Conservation (phyloP, 768 basidiomycete species). For the Suillus occidentalis region DNA sequence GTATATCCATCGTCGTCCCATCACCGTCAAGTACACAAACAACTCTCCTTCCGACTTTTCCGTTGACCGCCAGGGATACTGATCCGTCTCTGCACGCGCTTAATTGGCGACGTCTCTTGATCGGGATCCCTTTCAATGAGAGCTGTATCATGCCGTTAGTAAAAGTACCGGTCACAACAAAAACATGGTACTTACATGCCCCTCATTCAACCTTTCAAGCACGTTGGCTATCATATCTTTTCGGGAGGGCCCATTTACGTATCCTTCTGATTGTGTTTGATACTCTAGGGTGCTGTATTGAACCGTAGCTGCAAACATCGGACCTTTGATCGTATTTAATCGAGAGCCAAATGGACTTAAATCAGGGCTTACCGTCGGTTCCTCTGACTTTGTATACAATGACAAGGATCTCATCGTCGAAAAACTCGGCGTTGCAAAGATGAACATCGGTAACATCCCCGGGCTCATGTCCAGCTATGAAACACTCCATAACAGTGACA, state of each 20-base stretch:
- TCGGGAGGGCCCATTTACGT: constrained; percentile 56
- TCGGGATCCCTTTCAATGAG: constrained; percentile 45
- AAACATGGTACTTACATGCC: constrained; percentile 55
- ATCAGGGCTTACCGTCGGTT: constrained; percentile 40
- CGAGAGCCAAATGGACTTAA: constrained; percentile 21
- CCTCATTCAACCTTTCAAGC: constrained; percentile 55
- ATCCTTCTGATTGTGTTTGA: constrained; percentile 43
- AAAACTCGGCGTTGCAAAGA: constrained; percentile 70
- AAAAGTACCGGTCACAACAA: constrained; percentile 32
- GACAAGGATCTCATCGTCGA: constrained; percentile 71
- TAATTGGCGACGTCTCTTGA: constrained; percentile 59
- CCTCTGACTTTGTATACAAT: constrained; percentile 57
- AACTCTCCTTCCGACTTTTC: constrained; percentile 69
- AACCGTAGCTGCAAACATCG: constrained; percentile 62
- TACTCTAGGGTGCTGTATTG: constrained; percentile 63
- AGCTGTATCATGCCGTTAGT: constrained; percentile 45
- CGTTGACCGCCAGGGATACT: constrained; percentile 70
- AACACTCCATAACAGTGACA: constrained; percentile 54
- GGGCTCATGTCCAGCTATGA: constrained; percentile 33
- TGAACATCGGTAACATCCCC: constrained; percentile 40
- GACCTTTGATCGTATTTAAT: constrained; percentile 42
- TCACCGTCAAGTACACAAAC: constrained; percentile 69
- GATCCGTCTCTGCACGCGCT: constrained; percentile 49
- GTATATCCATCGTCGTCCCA: constrained; percentile 65
- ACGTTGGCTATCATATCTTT: constrained; percentile 66